Evolutionary conservation across 129 eudicot species (phyloP).

Genomic region (Dittrichia graveolens): DNA sequence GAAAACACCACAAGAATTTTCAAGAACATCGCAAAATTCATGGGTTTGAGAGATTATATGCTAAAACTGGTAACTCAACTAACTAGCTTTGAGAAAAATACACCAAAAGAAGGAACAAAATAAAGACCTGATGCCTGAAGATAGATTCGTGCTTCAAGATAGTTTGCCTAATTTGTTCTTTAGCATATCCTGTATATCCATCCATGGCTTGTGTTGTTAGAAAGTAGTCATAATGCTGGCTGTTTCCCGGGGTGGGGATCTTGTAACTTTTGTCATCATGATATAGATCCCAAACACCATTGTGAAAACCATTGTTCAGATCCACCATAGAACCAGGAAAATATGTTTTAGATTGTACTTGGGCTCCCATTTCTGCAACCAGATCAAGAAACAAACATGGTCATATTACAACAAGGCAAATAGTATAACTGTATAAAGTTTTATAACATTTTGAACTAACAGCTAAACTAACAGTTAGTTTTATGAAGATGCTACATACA

Average conservation of each 20-base stretch:
- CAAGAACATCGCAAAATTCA: constrained; percentile 1
- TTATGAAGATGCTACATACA: not conserved
- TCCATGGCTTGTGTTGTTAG: constrained; percentile 36
- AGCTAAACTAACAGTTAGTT: not conserved
- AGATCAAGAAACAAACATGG: constrained; percentile 27
- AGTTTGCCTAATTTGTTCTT: constrained; percentile 60
- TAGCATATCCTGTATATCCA: constrained; percentile 37
- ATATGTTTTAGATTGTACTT: constrained; percentile 53
- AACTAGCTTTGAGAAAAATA: constrained; percentile 17
- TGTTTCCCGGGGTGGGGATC: constrained; percentile 26
- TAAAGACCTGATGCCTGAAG: constrained; percentile 68
- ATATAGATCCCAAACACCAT: constrained; percentile 47
- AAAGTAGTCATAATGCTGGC: constrained; percentile 35
- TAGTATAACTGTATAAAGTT: not conserved
- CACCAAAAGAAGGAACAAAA: not conserved
- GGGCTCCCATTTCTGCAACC: constrained; percentile 77
- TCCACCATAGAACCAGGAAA: constrained; percentile 49
- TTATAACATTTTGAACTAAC: not conserved
- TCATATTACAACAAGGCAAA: constrained; percentile 1
- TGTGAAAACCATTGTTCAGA: constrained; percentile 42
- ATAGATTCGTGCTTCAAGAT: constrained; percentile 68
- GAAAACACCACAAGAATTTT: constrained; percentile 9
- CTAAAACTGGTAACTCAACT: not conserved
- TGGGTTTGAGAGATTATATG: constrained; percentile 4
- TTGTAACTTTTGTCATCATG: constrained; percentile 41